These are phyloP conservation scores for Solanum clarkiae DNA, from an alignment of 257 asterid species.

Conservation along the genomic window DNA sequence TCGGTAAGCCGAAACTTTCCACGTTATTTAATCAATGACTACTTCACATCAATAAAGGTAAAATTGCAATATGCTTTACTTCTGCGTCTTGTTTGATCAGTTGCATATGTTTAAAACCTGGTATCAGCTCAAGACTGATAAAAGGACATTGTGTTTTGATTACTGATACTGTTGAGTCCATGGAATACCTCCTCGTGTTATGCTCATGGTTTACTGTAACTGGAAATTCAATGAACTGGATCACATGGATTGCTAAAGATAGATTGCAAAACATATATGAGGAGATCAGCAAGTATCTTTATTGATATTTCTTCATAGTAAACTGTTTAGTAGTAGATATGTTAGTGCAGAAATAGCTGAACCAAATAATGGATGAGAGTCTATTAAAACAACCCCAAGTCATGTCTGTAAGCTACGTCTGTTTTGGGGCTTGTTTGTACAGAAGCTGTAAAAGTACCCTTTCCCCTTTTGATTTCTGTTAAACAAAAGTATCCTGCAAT, in stretches of 20 bases:
- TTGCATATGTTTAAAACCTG: background rate
- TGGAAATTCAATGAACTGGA: background rate
- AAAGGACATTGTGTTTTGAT: background rate
- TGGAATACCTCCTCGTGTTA: background rate
- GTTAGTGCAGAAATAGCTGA: background rate
- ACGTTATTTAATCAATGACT: background rate
- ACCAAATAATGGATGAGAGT: background rate
- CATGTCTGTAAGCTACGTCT: background rate
- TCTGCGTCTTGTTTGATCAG: background rate
- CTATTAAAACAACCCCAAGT: background rate
- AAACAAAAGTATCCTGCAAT: background rate
- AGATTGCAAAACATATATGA: background rate
- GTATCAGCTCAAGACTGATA: background rate
- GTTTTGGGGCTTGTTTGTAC: background rate
- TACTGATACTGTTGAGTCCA: background rate
- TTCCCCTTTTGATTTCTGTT: background rate
- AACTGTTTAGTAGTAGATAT: background rate
- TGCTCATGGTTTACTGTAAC: background rate
- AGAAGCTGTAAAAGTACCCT: background rate
- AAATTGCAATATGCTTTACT: background rate
- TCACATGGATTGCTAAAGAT: background rate
- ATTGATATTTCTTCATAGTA: background rate
- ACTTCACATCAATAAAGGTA: background rate
- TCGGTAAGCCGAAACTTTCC: background rate
- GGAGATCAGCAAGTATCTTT: background rate